Evolutionary conservation across 2,329 filamentous ascomycete genomes (phyloP).

Genomic region (Coniochaeta sp.): DNA sequence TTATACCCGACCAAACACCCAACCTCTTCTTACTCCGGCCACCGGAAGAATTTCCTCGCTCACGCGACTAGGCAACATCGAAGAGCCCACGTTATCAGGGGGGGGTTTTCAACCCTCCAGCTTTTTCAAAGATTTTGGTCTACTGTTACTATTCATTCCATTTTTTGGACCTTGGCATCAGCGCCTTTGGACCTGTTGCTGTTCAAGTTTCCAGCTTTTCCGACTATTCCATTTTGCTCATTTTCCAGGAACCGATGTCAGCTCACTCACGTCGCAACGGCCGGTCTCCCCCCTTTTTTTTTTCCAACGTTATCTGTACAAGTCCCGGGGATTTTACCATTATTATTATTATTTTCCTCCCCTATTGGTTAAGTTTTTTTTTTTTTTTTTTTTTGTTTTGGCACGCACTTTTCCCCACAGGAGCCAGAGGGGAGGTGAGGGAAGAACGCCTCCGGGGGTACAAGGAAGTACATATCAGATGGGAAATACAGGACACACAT

Average conservation of each 20-base stretch:
- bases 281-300: conserved; percentile 1
- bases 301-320: conserved; percentile 7
- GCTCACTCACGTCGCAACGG: neutral
- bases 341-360: conserved; percentile 9
- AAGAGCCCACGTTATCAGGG: neutral
- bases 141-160: no score
- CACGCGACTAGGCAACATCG: conserved; percentile 19
- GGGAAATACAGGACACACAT: neutral
- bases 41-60: conserved; percentile 21
- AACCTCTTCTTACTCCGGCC: conserved; percentile 4
- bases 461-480: neutral
- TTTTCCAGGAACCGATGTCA: neutral
- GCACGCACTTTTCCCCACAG: no score
- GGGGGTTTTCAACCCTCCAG: neutral
- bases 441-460: no score
- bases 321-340: no score
- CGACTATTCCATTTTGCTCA: neutral
- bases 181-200: neutral
- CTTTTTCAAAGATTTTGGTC: neutral
- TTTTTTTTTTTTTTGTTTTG: conserved; percentile 1
- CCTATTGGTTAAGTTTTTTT: no score
- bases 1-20: conserved; percentile 5
- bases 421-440: no score
- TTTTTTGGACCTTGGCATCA: no score
- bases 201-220: neutral